Percentiles rank a stretch among this genome's conserved stretches.
These are phyloP conservation scores for Pythium volutum DNA, from an alignment of 352 stramenopile genomes.

Conservation along the genomic window DNA sequence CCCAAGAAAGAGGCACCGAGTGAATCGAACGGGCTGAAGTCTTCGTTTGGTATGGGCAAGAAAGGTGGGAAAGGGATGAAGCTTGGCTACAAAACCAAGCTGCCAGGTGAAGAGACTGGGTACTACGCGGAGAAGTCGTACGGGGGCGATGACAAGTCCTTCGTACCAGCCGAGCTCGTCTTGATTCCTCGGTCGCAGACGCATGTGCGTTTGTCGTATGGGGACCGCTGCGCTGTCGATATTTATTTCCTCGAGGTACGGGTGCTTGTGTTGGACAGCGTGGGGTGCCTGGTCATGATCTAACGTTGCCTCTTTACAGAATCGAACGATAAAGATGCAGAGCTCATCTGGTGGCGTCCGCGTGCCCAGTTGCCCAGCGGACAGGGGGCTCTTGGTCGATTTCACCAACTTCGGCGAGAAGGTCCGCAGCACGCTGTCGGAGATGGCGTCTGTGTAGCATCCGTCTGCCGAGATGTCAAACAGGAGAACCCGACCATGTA, in stretches of 20 bases:
- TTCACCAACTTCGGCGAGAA: slow-evolving; percentile 82
- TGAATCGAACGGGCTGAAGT: slow-evolving; percentile 34
- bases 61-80: slow-evolving; percentile 86
- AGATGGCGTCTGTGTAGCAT: slow-evolving; percentile 78
- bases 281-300: slow-evolving; percentile 16
- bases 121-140: slow-evolving; percentile 87
- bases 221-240: slow-evolving; percentile 83
- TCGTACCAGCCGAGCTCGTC: slow-evolving; percentile 77
- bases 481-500: not conserved
- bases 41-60: slow-evolving; percentile 53
- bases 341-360: slow-evolving; percentile 73
- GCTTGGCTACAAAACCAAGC: slow-evolving; percentile 85
- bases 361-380: slow-evolving; percentile 68
- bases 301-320: slow-evolving; percentile 30
- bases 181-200: slow-evolving; percentile 85
- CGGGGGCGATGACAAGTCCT: slow-evolving; percentile 82
- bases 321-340: slow-evolving; percentile 83
- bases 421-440: slow-evolving; percentile 75
- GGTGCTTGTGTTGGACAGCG: not conserved
- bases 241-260: slow-evolving; percentile 89
- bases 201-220: slow-evolving; percentile 80
- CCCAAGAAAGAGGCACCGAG: slow-evolving; percentile 39
- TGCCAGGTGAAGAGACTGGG: slow-evolving; percentile 79
- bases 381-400: slow-evolving; percentile 69
- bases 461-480: not conserved